Conservation (phyloP, 2,329 filamentous ascomycete species). For the Purpureocillium lavendulum region DNA sequence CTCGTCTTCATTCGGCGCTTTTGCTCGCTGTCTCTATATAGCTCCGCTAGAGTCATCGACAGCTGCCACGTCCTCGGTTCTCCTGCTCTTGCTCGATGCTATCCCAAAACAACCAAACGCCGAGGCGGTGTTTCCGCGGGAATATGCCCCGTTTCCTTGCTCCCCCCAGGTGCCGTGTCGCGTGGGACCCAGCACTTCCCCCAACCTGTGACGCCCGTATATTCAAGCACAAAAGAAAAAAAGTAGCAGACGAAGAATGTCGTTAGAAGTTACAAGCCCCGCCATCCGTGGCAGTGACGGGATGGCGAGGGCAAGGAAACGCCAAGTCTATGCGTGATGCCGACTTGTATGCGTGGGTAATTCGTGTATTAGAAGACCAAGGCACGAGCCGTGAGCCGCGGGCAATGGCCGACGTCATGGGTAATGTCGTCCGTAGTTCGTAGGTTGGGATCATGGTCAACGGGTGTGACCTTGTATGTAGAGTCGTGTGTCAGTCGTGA, state of each 20-base stretch:
- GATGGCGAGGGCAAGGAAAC: conserved; percentile 16
- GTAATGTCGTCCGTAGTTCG: not conserved
- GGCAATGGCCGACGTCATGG: conserved; percentile 6
- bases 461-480: no score
- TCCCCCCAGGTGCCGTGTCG: conserved; percentile 13
- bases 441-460: no score
- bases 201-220: conserved; percentile 16
- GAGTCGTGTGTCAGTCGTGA: conserved; percentile 13
- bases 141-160: conserved; percentile 9
- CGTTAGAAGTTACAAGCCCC: conserved; percentile 17
- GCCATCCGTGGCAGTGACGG: conserved; percentile 9
- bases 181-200: conserved; percentile 12
- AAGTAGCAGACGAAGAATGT: conserved; percentile 13
- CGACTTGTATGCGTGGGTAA: not conserved
- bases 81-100: conserved; percentile 4
- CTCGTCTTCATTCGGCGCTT: not conserved
- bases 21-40: not conserved
- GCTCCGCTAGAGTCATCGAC: not conserved
- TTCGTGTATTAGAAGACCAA: not conserved
- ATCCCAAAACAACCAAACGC: conserved; percentile 10
- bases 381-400: not conserved
- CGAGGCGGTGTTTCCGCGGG: conserved; percentile 6
- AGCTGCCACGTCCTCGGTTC: not conserved
- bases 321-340: conserved; percentile 24
- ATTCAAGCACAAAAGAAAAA: conserved; percentile 15